Evolutionary conservation across 2,329 filamentous ascomycete species (phyloP).

Genomic region (Endothia cerciana): DNA sequence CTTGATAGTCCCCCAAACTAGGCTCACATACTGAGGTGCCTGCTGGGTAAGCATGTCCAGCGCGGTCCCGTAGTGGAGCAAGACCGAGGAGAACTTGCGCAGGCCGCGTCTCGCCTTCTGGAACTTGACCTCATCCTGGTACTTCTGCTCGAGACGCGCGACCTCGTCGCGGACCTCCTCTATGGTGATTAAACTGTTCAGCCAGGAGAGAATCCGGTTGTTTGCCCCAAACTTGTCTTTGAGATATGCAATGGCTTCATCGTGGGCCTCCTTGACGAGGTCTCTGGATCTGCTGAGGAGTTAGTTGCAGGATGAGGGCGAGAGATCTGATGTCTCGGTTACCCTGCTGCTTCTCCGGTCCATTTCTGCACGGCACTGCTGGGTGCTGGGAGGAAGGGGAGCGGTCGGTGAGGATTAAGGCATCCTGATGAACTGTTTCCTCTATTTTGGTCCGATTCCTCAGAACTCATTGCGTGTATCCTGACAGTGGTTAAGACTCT

Average conservation of each 20-base stretch:
- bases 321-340: background rate
- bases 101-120: background rate
- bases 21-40: constrained; percentile 8
- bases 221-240: background rate
- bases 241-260: background rate
- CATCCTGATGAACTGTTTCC: background rate
- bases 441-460: background rate
- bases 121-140: constrained; percentile 1
- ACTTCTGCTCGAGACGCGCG: background rate
- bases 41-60: constrained; percentile 1
- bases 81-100: constrained; percentile 1
- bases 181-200: background rate
- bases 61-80: background rate
- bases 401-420: background rate
- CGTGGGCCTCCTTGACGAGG: constrained; percentile 5
- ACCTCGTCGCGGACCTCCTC: background rate
- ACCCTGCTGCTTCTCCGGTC: background rate
- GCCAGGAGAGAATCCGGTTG: background rate
- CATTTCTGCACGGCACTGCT: background rate
- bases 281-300: background rate
- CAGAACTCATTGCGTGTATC: background rate
- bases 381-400: background rate
- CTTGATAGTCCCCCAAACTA: constrained; percentile 5
- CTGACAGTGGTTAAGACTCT: background rate
- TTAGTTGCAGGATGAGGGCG: background rate